These are phyloP conservation scores for Tricholoma sp. DNA, from an alignment of 768 basidiomycete genomes.

Conservation along the genomic window DNA sequence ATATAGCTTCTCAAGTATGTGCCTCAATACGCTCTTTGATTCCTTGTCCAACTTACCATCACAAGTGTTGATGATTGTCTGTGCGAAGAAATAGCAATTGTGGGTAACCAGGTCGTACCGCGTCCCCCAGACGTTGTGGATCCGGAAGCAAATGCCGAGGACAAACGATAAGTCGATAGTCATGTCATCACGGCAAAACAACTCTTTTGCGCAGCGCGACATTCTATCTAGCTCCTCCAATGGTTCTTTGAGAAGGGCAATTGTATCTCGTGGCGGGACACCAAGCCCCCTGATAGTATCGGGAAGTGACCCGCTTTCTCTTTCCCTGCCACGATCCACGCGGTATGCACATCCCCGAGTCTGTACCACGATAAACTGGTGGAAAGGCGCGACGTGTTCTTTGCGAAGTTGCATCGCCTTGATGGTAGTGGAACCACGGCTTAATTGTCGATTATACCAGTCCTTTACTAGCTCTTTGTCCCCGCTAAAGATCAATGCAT, in stretches of 20 bases:
- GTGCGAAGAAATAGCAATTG: neutral
- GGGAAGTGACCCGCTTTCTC: neutral
- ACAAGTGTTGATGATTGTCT: neutral
- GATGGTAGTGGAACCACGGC: neutral
- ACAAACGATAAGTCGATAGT: neutral
- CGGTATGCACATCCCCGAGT: neutral
- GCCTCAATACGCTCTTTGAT: neutral
- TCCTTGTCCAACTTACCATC: neutral
- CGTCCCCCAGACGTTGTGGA: neutral
- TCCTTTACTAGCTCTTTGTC: neutral
- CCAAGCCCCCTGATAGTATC: neutral
- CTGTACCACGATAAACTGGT: no score
- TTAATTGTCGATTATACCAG: neutral
- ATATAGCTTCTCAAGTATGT: neutral
- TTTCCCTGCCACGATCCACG: neutral
- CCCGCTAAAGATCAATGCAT: neutral
- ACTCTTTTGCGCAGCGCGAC: neutral
- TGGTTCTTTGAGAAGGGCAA: no score
- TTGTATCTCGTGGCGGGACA: no score
- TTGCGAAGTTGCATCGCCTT: neutral
- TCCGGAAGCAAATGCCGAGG: neutral
- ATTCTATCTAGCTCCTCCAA: neutral
- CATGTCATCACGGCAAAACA: neutral
- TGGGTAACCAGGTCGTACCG: neutral
- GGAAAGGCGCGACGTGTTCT: neutral